Conservation (phyloP, 2,329 filamentous ascomycete genomes). For the Colletotrichum ledebouriae region DNA sequence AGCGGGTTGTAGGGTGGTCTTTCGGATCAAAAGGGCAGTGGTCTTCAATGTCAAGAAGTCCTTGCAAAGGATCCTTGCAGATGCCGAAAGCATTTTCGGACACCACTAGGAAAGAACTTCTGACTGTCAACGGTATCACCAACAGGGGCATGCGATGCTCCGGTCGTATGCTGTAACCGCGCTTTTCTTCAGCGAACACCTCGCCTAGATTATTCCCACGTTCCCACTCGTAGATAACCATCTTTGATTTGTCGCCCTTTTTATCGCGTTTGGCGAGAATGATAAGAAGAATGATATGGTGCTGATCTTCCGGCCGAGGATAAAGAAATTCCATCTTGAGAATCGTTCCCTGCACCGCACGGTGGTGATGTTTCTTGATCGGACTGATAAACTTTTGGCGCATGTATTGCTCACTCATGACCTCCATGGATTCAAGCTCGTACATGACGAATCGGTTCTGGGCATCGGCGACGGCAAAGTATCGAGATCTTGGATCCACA, state of each 20-base stretch:
- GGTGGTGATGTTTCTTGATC: conserved; percentile 62
- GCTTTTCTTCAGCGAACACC: conserved; percentile 61
- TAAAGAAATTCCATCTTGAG: conserved; percentile 89
- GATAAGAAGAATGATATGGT: conserved; percentile 83
- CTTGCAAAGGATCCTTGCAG: conserved; percentile 67
- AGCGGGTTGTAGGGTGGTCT: conserved; percentile 56
- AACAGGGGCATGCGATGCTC: conserved; percentile 74
- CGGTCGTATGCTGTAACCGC: conserved; percentile 63
- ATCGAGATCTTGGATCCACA: conserved; percentile 81
- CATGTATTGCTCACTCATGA: conserved; percentile 64
- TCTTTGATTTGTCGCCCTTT: conserved; percentile 61
- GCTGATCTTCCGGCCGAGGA: conserved; percentile 74
- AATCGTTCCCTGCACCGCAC: conserved; percentile 77
- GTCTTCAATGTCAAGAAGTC: conserved; percentile 64
- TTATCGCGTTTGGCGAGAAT: conserved; percentile 64
- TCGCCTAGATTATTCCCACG: conserved; percentile 61
- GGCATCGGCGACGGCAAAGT: conserved; percentile 77
- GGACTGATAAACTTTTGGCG: conserved; percentile 65
- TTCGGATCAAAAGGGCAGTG: conserved; percentile 49
- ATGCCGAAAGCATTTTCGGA: conserved; percentile 71
- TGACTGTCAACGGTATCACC: conserved; percentile 78
- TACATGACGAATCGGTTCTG: conserved; percentile 80
- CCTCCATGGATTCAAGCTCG: conserved; percentile 70
- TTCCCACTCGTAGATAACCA: conserved; percentile 74
- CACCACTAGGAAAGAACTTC: conserved; percentile 78